Percentiles rank a stretch among this genome's conserved stretches.
Evolutionary conservation across 257 asterid genomes (phyloP).

Genomic region (Salvia rosmarinus): DNA sequence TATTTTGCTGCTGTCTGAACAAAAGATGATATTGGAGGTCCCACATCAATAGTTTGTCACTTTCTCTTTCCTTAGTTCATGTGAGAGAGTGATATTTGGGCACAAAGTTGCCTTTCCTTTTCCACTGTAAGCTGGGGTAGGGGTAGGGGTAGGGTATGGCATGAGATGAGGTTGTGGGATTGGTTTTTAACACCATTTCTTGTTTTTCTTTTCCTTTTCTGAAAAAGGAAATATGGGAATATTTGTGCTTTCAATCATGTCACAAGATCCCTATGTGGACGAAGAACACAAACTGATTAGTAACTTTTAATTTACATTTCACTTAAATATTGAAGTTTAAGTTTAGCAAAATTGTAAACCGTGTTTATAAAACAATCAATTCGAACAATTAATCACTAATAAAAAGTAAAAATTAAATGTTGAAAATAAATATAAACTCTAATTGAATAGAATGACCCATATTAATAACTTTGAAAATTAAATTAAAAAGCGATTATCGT

Average conservation of each 20-base stretch:
- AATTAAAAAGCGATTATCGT: too few relatives aligned
- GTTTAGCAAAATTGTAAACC: too few relatives aligned
- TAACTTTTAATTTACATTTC: too few relatives aligned
- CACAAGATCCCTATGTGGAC: background rate
- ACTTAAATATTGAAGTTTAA: too few relatives aligned
- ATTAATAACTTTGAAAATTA: too few relatives aligned
- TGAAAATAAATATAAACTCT: too few relatives aligned
- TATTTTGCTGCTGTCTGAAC: conserved; percentile 28
- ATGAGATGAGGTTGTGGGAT: conserved; percentile 24
- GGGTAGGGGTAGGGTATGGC: conserved; percentile 32
- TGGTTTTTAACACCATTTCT: conserved; percentile 9
- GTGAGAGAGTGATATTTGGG: conserved; percentile 47
- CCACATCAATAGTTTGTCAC: conserved; percentile 46
- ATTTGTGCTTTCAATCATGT: conserved; percentile 14
- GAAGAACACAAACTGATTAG: background rate
- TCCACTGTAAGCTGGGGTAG: conserved; percentile 41
- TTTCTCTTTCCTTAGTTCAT: conserved; percentile 49
- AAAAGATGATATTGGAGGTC: conserved; percentile 38
- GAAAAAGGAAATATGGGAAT: background rate
- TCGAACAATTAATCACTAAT: too few relatives aligned
- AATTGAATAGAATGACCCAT: too few relatives aligned
- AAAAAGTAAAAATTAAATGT: too few relatives aligned
- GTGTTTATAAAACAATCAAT: too few relatives aligned
- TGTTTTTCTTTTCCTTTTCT: background rate
- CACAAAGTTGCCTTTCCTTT: conserved; percentile 44